phyloP scores from a whole-genome alignment of 495 filamentous ascomycete genomes.

The Daldinia bambusicola region DNA sequence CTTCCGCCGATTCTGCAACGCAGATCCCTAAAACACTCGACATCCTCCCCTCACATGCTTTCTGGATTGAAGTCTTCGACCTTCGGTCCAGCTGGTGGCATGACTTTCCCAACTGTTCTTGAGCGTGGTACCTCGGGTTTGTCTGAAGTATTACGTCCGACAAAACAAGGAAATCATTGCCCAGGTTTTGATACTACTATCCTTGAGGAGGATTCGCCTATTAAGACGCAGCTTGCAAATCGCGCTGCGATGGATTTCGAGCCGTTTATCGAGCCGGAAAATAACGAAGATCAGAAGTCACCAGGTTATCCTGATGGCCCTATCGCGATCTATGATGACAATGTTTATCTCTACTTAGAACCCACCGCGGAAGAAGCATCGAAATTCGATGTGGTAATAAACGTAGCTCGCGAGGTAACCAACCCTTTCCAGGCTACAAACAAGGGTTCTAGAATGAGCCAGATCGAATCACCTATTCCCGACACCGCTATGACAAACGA shows the following conservation, averaged over 20 bases:
- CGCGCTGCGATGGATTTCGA: constrained; percentile 63
- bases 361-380: constrained; percentile 86
- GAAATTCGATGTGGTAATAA: constrained; percentile 91
- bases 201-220: constrained; percentile 81
- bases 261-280: constrained; percentile 61
- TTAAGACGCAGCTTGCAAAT: constrained; percentile 68
- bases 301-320: constrained; percentile 94
- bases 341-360: constrained; percentile 92
- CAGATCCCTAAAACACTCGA: constrained; percentile 65
- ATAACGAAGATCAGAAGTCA: constrained; percentile 80
- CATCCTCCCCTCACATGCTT: constrained; percentile 66
- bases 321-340: constrained; percentile 89
- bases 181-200: constrained; percentile 56
- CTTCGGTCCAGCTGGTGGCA: constrained; percentile 63
- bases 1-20: constrained; percentile 64
- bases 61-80: constrained; percentile 61
- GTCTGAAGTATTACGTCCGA: constrained; percentile 59
- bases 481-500: constrained; percentile 74
- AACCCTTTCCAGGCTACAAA: constrained; percentile 76
- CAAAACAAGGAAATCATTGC: constrained; percentile 49
- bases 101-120: constrained; percentile 62
- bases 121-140: constrained; percentile 61
- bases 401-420: constrained; percentile 91
- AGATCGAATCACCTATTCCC: constrained; percentile 60
- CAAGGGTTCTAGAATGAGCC: constrained; percentile 53